phyloP scores from a whole-genome alignment of 1,284 basidiomycete species.

The Moniliophthora roreri region DNA sequence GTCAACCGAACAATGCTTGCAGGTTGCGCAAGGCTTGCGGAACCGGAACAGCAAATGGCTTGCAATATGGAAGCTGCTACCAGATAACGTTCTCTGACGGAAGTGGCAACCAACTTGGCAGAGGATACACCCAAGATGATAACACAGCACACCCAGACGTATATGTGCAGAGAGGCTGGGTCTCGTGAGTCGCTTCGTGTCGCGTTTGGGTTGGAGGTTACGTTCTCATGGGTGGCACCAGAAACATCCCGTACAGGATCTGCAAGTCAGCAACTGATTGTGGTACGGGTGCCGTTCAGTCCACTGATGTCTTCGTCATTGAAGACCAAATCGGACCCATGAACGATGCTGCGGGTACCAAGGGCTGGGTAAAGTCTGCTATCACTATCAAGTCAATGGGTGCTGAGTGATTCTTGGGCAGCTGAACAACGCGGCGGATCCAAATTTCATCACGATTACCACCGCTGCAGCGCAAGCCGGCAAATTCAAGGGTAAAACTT shows the following conservation, averaged over 20 bases:
- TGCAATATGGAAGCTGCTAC: too few relatives aligned
- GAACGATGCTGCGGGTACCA: not conserved
- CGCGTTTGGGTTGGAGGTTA: not conserved
- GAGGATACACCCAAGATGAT: too few relatives aligned
- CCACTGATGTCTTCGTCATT: conserved; percentile 1
- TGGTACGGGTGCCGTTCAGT: not conserved
- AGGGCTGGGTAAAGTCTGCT: not conserved
- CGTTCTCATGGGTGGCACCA: not conserved
- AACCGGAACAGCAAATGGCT: too few relatives aligned
- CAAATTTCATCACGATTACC: not conserved
- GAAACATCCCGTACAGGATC: conserved; percentile 5
- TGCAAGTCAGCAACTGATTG: conserved; percentile 7
- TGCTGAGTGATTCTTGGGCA: not conserved
- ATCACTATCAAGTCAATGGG: not conserved
- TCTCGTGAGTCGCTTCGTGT: not conserved
- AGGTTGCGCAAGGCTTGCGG: too few relatives aligned
- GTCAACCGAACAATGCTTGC: too few relatives aligned
- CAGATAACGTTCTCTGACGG: too few relatives aligned
- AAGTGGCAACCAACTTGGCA: too few relatives aligned
- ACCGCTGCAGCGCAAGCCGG: not conserved
- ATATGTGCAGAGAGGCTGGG: conserved; percentile 2
- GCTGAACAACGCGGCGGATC: not conserved
- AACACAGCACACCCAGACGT: not conserved
- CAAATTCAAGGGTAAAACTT: conserved; percentile 4
- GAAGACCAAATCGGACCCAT: not conserved